Conservation (phyloP, 257 asterid genomes). For the Paraleonurus japonicus region DNA sequence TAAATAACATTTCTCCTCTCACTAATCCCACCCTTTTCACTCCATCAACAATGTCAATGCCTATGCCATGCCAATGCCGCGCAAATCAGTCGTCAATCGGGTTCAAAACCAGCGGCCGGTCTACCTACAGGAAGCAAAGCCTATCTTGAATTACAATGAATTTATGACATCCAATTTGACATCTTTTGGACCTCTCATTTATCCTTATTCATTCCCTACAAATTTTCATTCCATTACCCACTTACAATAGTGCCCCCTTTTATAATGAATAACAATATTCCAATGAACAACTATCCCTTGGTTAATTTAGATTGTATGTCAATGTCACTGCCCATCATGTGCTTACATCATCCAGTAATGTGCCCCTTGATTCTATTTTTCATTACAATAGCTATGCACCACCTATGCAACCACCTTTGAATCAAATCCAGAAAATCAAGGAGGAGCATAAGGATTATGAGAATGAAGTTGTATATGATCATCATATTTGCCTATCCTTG, state of each 20-base stretch:
- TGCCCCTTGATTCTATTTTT: conserved; percentile 24
- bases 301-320: conserved; percentile 21
- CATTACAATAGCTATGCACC: conserved; percentile 23
- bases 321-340: conserved; percentile 7
- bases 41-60: neutral
- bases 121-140: neutral
- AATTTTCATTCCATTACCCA: conserved; percentile 20
- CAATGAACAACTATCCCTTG: conserved; percentile 11
- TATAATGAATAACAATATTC: conserved; percentile 20
- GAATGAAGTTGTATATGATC: neutral
- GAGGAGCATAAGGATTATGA: conserved; percentile 47
- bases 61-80: neutral
- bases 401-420: neutral
- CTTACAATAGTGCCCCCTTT: conserved; percentile 27
- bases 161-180: neutral
- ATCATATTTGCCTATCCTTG: neutral
- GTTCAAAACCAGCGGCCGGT: neutral
- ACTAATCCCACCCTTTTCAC: neutral
- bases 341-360: no score
- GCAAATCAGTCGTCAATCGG: neutral
- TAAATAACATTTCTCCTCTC: neutral
- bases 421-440: conserved; percentile 34
- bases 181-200: neutral
- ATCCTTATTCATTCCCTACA: neutral
- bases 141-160: neutral